Base-by-base conservation (phyloP, 768 basidiomycete species). In the Termitomyces sp. region DNA sequence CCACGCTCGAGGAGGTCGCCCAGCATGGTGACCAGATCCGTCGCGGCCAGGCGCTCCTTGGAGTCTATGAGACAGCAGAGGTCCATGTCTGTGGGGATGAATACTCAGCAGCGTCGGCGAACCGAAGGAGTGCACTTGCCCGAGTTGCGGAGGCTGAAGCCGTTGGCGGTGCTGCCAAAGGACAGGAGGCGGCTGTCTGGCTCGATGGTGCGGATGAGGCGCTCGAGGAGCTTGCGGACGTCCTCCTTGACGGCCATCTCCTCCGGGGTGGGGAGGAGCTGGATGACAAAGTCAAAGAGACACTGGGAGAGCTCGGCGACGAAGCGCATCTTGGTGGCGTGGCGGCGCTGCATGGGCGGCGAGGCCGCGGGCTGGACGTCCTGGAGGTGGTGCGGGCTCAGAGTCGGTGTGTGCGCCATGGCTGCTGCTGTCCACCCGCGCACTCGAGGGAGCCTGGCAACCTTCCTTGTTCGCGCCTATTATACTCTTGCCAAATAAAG, bases 61-160 rank as follows among this genome's bases (percentile, higher is more conserved):
- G 91, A 89, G 72, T 96, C 92, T 70, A 97, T 92, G 69, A 99
- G 81, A 73, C 94, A 98, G 70, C 95, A 98, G 34, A 99, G 77
- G 74, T 99, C 96, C 96, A 99, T 98, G 73, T 99, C 96, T 98
- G 58, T n/a, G n/a, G n/a, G n/a, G n/a, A n/a, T n/a, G n/a, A n/a
- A n/a, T n/a, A n/a, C n/a, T n/a, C n/a, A n/a, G n/a, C n/a, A n/a
- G n/a, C n/a, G n/a, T n/a, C n/a, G n/a, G n/a, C n/a, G n/a, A n/a
- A n/a, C n/a, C n/a, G n/a, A n/a, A n/a, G n/a, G n/a, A n/a, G n/a
- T 20, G 54, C 22, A 58, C 73, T 64, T 59, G 91, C 95, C 95
- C 60, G 94, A 96, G 76, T 98, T 97, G 64, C 94, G 83, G 66
- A 98, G 83, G 69, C 92, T 94, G 78, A 98, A 96, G 58, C 95